Percentiles rank a stretch among this genome's conserved stretches.
Evolutionary conservation across 805 yeast genomes (phyloP).

Genomic region (Zygosaccharomyces siamensis): DNA sequence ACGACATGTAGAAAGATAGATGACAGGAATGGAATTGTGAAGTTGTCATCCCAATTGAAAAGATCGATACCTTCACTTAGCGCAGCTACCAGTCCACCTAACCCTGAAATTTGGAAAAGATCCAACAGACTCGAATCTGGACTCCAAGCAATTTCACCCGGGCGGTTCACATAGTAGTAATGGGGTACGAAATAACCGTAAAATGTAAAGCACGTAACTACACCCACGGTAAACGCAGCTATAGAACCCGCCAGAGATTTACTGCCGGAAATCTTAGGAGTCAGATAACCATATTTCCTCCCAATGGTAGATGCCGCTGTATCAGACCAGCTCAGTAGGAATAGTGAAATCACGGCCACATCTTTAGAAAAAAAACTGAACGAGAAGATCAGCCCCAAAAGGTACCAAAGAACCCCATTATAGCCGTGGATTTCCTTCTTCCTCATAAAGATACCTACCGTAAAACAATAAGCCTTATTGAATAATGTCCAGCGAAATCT

Average conservation of each 20-base stretch:
- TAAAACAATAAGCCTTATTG: conserved; percentile 60
- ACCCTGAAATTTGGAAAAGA: conserved; percentile 48
- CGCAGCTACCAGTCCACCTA: conserved; percentile 80
- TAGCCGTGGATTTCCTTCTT: conserved; percentile 65
- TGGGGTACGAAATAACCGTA: conserved; percentile 72
- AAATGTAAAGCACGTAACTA: conserved; percentile 55
- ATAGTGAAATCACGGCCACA: conserved; percentile 66
- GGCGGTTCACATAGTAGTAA: conserved; percentile 48
- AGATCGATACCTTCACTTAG: conserved; percentile 79
- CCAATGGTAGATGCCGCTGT: conserved; percentile 96
- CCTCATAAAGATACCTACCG: conserved; percentile 79
- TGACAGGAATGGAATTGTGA: conserved; percentile 88
- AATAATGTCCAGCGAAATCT: conserved; percentile 59
- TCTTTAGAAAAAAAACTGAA: conserved; percentile 74
- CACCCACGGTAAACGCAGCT: conserved; percentile 79
- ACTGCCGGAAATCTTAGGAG: conserved; percentile 67
- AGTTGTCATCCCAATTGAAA: conserved; percentile 79
- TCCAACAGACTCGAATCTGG: conserved; percentile 54
- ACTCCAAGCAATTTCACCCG: conserved; percentile 62
- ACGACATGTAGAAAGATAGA: conserved; percentile 56
- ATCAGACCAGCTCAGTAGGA: conserved; percentile 92
- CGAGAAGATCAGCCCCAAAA: conserved; percentile 71
- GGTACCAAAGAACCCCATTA: conserved; percentile 87
- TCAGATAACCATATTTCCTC: conserved; percentile 73
- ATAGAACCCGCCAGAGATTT: conserved; percentile 87